Conservation (phyloP, 2,329 filamentous ascomycete genomes). For the Colletotrichum liaoningense region DNA sequence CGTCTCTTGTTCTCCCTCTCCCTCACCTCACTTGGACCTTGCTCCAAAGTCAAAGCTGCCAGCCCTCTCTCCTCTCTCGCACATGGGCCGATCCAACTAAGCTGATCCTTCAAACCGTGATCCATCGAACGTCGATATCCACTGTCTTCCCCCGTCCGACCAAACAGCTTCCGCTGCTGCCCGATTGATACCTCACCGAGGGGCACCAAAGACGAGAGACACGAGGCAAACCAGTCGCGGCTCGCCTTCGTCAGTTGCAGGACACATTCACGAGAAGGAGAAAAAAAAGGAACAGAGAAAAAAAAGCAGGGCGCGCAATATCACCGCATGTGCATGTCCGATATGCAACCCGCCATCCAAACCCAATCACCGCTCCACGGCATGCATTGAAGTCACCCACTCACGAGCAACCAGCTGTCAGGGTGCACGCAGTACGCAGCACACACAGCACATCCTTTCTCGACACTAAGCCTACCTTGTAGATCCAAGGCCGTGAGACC, state of each 20-base stretch:
- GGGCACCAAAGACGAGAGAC: background rate
- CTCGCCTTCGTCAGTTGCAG: constrained; percentile 14
- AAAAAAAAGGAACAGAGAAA: background rate
- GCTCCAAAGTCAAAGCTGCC: background rate
- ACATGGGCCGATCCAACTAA: background rate
- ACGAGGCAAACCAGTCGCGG: constrained; percentile 17
- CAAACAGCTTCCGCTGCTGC: constrained; percentile 34
- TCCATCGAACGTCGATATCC: background rate
- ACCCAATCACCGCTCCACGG: constrained; percentile 33
- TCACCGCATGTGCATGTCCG: constrained; percentile 34
- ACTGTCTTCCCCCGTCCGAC: constrained; percentile 1
- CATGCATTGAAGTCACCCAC: constrained; percentile 33
- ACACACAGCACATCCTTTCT: constrained; percentile 5
- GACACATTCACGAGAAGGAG: too few species aligned
- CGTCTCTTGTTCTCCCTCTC: background rate
- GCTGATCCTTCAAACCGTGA: background rate
- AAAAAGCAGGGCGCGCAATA: constrained; percentile 32
- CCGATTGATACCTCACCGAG: constrained; percentile 36
- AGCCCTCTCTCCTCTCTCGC: background rate
- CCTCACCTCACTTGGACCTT: background rate
- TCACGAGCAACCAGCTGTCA: constrained; percentile 36
- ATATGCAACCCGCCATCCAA: constrained; percentile 30
- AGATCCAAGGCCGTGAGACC: background rate
- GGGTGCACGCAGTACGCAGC: background rate
- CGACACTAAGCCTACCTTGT: constrained; percentile 6